phyloP scores from a whole-genome alignment of 192 early-diverging fungal species.

The Backusella tarrabulga region DNA sequence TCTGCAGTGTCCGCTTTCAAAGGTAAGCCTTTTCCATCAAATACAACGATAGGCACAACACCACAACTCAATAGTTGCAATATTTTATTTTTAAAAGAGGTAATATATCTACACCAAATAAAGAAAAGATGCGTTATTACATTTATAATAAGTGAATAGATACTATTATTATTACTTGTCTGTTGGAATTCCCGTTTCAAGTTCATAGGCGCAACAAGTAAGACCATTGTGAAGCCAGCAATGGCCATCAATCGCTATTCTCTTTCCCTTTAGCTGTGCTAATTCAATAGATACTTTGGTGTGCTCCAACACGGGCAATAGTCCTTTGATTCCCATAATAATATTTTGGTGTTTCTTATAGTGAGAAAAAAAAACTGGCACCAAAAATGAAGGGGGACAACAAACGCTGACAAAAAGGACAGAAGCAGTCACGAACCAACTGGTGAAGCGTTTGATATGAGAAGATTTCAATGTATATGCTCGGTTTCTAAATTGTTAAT shows the following conservation, averaged over 20 bases:
- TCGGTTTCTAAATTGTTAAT: neutral
- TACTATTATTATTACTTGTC: conserved; percentile 46
- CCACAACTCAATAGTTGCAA: conserved; percentile 68
- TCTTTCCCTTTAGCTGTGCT: conserved; percentile 64
- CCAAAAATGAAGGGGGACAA: neutral
- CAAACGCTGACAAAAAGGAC: too few relatives aligned
- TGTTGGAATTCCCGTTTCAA: conserved; percentile 68
- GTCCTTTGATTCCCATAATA: conserved; percentile 87
- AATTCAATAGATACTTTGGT: conserved; percentile 70
- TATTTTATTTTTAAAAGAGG: conserved; percentile 78
- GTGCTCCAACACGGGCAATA: conserved; percentile 79
- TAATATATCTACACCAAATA: conserved; percentile 65
- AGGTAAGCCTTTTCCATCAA: conserved; percentile 91
- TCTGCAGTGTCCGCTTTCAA: conserved; percentile 77
- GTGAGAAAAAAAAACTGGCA: too few relatives aligned
- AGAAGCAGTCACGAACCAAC: too few relatives aligned
- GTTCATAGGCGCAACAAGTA: conserved; percentile 80
- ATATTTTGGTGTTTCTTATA: neutral
- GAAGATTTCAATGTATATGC: neutral
- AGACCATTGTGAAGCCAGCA: conserved; percentile 94
- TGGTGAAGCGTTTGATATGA: too few relatives aligned
- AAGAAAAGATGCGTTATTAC: neutral
- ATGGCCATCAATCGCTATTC: conserved; percentile 90
- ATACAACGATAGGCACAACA: conserved; percentile 85
- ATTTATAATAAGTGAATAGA: neutral